Percentiles rank a stretch among this genome's conserved stretches.
These are phyloP conservation scores for Gracilariopsis chorda DNA, from an alignment of 23 red algal species.

Conservation along the genomic window DNA sequence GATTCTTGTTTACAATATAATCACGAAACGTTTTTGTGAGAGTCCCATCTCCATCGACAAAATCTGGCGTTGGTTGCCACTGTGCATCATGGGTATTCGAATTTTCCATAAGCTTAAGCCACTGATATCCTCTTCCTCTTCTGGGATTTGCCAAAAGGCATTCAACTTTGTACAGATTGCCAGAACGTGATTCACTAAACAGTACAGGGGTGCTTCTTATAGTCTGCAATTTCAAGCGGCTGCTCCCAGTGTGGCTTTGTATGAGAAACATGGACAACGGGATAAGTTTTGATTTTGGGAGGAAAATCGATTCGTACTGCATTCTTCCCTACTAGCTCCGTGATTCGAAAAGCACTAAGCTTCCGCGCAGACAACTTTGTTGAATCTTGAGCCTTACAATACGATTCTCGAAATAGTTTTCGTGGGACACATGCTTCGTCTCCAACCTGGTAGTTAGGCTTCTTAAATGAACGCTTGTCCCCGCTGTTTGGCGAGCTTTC, in stretches of 20 bases:
- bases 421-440: neutral
- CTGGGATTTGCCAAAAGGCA: neutral
- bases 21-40: neutral
- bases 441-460: neutral
- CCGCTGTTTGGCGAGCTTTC: neutral
- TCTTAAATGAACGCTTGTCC: neutral
- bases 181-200: neutral
- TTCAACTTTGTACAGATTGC: neutral
- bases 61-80: neutral
- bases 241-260: neutral
- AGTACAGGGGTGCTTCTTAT: neutral
- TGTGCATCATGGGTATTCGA: neutral
- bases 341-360: neutral
- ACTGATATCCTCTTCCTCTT: neutral
- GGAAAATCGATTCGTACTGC: neutral
- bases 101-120: neutral
- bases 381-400: neutral
- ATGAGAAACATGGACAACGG: neutral
- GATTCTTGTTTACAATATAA: neutral
- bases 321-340: neutral
- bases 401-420: neutral
- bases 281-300: neutral
- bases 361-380: neutral
- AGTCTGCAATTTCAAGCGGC: neutral
- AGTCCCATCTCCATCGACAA: constrained; percentile 10